These are phyloP conservation scores for Chimonanthus salicifolius DNA, from an alignment of 164 flowering plant genomes.

Conservation along the genomic window DNA sequence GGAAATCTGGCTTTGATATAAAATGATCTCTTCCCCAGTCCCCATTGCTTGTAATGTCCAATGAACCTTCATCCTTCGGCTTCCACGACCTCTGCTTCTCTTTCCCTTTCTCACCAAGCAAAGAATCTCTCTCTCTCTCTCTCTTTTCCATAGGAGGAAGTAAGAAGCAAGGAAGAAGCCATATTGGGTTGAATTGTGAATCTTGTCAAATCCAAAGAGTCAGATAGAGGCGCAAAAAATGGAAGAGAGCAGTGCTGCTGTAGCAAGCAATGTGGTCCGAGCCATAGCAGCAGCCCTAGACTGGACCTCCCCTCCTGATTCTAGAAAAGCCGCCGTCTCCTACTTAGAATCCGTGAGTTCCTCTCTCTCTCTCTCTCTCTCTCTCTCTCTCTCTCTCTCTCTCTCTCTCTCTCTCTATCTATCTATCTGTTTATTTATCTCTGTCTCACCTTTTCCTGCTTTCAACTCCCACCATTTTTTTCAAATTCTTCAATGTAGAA, in stretches of 20 bases:
- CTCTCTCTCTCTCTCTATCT: not conserved
- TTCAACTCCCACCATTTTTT: not conserved
- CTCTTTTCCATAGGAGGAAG: not conserved
- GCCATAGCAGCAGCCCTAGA: slow-evolving; percentile 74
- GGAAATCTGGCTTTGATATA: no score
- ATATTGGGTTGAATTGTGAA: not conserved
- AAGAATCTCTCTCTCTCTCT: not conserved
- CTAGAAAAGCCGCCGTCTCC: slow-evolving; percentile 64
- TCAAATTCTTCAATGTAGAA: not conserved
- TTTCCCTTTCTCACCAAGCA: not conserved
- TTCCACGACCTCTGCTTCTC: not conserved
- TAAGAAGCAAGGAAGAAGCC: no score
- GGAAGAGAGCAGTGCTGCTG: not conserved
- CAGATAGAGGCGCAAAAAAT: not conserved
- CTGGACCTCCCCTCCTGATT: slow-evolving; percentile 69
- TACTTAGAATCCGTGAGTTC: slow-evolving; percentile 63
- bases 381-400: not conserved
- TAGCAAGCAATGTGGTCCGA: slow-evolving; percentile 58
- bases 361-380: not conserved
- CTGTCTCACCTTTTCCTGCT: not conserved
- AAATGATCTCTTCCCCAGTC: no score
- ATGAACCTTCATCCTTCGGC: no score
- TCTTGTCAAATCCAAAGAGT: not conserved
- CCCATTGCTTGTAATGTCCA: no score
- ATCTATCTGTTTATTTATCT: not conserved